Percentiles rank a stretch among this genome's conserved stretches.
These are phyloP conservation scores for Coemansia sp. DNA, from an alignment of 192 early-diverging fungal species.

Conservation along the genomic window DNA sequence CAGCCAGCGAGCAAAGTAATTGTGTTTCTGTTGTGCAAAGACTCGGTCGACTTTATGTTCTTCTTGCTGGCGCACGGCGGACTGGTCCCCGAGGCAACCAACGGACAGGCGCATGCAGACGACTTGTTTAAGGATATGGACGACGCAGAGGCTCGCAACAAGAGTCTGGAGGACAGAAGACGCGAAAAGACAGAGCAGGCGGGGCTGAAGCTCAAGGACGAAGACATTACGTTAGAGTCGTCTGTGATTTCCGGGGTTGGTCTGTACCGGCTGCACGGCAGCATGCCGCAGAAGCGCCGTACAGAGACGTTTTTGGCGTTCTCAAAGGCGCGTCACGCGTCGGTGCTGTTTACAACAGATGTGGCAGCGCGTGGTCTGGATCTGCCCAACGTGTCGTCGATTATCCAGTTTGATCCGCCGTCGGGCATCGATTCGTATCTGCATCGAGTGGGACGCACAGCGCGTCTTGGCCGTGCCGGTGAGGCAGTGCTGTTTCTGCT, in stretches of 20 bases:
- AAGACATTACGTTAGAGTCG: constrained; percentile 46
- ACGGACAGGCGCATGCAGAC: constrained; percentile 54
- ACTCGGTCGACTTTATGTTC: constrained; percentile 94
- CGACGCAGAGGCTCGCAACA: background rate
- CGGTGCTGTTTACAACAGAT: constrained; percentile 92
- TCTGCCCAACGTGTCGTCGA: constrained; percentile 85
- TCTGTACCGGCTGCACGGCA: constrained; percentile 87
- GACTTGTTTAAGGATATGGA: constrained; percentile 43
- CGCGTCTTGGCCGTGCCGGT: constrained; percentile 87
- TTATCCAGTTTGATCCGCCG: constrained; percentile 97
- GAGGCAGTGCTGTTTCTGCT: constrained; percentile 81
- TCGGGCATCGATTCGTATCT: constrained; percentile 93
- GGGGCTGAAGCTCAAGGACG: constrained; percentile 31
- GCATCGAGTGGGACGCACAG: constrained; percentile 96
- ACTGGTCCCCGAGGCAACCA: constrained; percentile 37
- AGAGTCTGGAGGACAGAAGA: background rate
- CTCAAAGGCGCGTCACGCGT: constrained; percentile 53
- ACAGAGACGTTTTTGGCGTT: constrained; percentile 74
- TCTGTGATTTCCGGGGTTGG: constrained; percentile 64
- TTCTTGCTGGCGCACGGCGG: constrained; percentile 69
- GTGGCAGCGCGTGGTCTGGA: constrained; percentile 97
- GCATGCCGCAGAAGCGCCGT: constrained; percentile 76
- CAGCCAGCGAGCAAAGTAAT: constrained; percentile 59
- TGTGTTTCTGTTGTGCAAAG: constrained; percentile 91
- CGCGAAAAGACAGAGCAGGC: constrained; percentile 16